phyloP scores from a whole-genome alignment of 345 rosid genomes.

The Microthlaspi erraticum region DNA sequence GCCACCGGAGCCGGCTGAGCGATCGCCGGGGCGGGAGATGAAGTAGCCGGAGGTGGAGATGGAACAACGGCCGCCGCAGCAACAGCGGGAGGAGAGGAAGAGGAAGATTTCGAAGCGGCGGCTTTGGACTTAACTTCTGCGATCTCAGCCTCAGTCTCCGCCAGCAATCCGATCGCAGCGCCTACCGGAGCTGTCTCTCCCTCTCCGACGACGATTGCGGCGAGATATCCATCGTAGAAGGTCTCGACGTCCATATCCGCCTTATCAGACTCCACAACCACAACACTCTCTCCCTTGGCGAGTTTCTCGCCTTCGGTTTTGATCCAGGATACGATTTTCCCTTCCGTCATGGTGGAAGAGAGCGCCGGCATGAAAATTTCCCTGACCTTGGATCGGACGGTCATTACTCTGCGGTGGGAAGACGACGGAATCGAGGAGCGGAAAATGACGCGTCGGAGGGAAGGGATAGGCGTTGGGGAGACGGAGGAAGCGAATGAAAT shows the following conservation, averaged over 20 bases:
- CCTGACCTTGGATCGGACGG: slow-evolving; percentile 81
- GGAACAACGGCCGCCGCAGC: slow-evolving; percentile 45
- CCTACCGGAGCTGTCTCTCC: slow-evolving; percentile 95
- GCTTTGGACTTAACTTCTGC: slow-evolving; percentile 86
- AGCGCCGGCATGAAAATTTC: slow-evolving; percentile 99
- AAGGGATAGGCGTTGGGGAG: slow-evolving; percentile 33
- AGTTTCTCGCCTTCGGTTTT: slow-evolving; percentile 93
- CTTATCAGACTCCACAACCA: slow-evolving; percentile 95
- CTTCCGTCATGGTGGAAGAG: slow-evolving; percentile 99
- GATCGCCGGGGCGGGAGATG: slow-evolving; percentile 55
- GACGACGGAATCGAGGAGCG: slow-evolving; percentile 42
- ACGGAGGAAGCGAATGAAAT: slow-evolving; percentile 52
- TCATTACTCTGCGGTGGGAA: slow-evolving; percentile 41
- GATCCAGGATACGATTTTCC: slow-evolving; percentile 96
- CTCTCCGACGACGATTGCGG: slow-evolving; percentile 90
- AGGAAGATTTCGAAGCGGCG: slow-evolving; percentile 56
- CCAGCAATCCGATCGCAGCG: slow-evolving; percentile 79
- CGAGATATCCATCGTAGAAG: slow-evolving; percentile 91
- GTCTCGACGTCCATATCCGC: slow-evolving; percentile 99
- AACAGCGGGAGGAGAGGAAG: slow-evolving; percentile 44
- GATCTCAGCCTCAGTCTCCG: slow-evolving; percentile 87
- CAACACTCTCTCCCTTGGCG: slow-evolving; percentile 92
- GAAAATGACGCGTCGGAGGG: slow-evolving; percentile 42
- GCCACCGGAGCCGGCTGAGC: slow-evolving; percentile 44
- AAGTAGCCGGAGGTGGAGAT: slow-evolving; percentile 58